Evolutionary conservation across 2,329 filamentous ascomycete species (phyloP).

Genomic region (Alternaria sp.): DNA sequence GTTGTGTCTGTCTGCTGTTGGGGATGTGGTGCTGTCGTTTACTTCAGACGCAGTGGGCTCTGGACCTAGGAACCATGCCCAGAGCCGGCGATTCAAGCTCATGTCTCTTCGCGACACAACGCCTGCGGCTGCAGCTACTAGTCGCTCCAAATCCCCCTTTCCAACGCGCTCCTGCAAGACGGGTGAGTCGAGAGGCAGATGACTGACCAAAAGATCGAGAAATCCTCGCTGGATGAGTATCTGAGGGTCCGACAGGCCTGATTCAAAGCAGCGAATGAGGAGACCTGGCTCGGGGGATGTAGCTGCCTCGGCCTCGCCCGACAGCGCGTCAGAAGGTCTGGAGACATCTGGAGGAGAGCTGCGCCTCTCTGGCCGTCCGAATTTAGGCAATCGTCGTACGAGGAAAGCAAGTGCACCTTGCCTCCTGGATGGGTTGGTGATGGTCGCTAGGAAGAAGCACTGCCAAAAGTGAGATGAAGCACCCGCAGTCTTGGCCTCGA

Average conservation of each 20-base stretch:
- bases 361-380: constrained; percentile 53
- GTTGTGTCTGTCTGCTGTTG: constrained; percentile 57
- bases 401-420: constrained; percentile 89
- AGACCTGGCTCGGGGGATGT: constrained; percentile 90
- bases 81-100: constrained; percentile 93
- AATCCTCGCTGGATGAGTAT: constrained; percentile 92
- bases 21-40: constrained; percentile 42
- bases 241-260: constrained; percentile 85
- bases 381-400: constrained; percentile 75
- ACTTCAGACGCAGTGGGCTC: constrained; percentile 57
- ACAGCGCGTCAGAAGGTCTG: constrained; percentile 42
- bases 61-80: constrained; percentile 93
- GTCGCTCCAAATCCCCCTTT: constrained; percentile 75
- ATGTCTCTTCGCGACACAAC: constrained; percentile 92
- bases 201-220: constrained; percentile 87
- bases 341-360: constrained; percentile 23
- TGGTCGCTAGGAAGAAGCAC: constrained; percentile 90
- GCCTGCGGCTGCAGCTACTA: constrained; percentile 81
- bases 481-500: constrained; percentile 40
- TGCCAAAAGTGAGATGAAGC: constrained; percentile 97
- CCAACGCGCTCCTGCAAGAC: constrained; percentile 80
- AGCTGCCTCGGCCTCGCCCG: constrained; percentile 67
- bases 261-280: constrained; percentile 87
- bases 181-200: constrained; percentile 82
- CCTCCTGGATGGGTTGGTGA: constrained; percentile 84